phyloP scores from a whole-genome alignment of 2,329 filamentous ascomycete species.

The Fusarium sp. region DNA sequence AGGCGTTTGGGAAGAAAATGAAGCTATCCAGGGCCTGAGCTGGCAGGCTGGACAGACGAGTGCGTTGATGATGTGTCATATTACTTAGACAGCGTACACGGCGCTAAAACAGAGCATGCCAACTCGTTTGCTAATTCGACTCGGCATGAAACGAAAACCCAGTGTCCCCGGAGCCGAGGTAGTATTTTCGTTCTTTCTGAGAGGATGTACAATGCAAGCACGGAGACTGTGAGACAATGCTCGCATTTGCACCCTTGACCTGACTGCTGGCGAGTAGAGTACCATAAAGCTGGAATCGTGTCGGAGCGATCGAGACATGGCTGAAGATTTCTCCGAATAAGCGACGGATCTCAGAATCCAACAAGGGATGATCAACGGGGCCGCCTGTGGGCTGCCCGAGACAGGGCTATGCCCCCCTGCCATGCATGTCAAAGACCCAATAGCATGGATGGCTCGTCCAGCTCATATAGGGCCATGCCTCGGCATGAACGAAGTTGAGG shows the following conservation, averaged over 20 bases:
- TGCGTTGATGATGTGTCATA: slow-evolving; percentile 28
- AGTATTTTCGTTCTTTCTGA: background rate
- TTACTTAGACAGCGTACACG: background rate
- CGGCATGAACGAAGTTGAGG: background rate
- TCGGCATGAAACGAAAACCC: background rate
- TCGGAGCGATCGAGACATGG: slow-evolving; percentile 38
- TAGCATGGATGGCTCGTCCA: background rate
- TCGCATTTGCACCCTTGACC: background rate
- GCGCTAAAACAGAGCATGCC: background rate
- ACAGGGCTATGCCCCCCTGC: slow-evolving; percentile 24
- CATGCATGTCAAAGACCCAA: slow-evolving; percentile 2
- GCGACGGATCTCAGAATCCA: slow-evolving; percentile 29
- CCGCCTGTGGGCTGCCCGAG: slow-evolving; percentile 27
- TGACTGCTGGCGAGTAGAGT: slow-evolving; percentile 22
- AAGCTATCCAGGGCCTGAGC: background rate
- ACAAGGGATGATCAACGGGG: slow-evolving; percentile 25
- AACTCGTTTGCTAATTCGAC: slow-evolving; percentile 5
- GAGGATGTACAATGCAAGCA: slow-evolving; percentile 9
- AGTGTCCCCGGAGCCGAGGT: slow-evolving; percentile 6
- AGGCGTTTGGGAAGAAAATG: slow-evolving; percentile 1
- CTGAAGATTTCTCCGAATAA: slow-evolving; percentile 43
- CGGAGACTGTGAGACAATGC: slow-evolving; percentile 34
- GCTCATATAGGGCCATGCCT: background rate
- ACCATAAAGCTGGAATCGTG: slow-evolving; percentile 11
- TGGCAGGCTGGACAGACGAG: background rate